phyloP scores from a whole-genome alignment of 495 filamentous ascomycete species.

The Tuber umbilicatum region DNA sequence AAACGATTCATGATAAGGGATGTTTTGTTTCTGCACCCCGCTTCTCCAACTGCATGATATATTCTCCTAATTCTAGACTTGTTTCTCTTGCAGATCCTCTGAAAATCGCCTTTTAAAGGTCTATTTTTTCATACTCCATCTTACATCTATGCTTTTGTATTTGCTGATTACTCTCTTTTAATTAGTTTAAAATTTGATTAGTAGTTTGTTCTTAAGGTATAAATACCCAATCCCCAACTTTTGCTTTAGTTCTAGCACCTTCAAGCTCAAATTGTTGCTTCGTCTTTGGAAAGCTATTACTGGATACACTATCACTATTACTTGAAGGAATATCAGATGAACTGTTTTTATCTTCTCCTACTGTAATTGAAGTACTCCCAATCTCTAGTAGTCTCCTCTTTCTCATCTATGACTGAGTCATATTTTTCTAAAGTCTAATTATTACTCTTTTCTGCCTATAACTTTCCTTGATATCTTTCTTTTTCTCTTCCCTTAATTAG shows the following conservation, averaged over 20 bases:
- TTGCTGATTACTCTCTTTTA: neutral
- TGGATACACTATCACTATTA: neutral
- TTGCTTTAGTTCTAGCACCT: neutral
- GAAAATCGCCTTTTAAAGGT: neutral
- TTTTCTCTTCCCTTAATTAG: neutral
- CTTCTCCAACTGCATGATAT: neutral
- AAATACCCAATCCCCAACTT: neutral
- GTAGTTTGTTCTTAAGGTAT: neutral
- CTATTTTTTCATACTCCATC: neutral
- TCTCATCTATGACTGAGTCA: neutral
- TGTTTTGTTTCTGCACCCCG: neutral
- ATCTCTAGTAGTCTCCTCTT: neutral
- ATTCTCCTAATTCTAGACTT: neutral
- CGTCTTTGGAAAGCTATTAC: neutral
- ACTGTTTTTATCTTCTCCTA: rapidly evolving
- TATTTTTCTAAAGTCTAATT: neutral
- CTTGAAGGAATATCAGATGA: neutral
- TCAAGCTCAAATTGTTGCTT: neutral
- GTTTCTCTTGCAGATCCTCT: neutral
- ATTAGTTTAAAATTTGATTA: neutral
- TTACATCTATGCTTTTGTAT: neutral
- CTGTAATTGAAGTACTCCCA: neutral
- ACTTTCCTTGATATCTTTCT: rapidly evolving
- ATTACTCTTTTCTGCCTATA: neutral
- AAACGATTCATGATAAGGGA: neutral